A percentile compares a stretch with the other conserved stretches of the same genome.
Conservation (phyloP, 1,284 basidiomycete species). For the Leccinum griseonigrum region DNA sequence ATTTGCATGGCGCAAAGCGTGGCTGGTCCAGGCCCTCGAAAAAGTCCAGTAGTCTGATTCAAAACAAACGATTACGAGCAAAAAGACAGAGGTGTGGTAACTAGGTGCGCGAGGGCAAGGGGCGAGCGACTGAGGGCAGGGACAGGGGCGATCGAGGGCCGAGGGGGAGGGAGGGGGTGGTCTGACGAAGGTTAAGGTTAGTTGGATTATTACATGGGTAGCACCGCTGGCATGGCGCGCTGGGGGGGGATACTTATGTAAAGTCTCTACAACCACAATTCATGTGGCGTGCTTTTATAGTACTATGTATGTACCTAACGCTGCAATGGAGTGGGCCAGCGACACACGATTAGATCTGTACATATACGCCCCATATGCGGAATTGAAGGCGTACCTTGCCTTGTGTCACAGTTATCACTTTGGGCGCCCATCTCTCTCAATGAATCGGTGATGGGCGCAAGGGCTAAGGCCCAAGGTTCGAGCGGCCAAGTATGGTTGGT, state of each 20-base stretch:
- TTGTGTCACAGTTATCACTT: too few relatives aligned
- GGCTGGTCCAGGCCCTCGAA: not conserved
- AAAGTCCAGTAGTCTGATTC: too few relatives aligned
- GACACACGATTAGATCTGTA: not conserved
- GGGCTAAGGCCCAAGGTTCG: not conserved
- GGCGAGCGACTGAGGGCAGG: not conserved
- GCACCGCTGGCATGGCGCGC: not conserved
- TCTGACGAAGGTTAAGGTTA: not conserved
- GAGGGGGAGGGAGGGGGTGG: not conserved
- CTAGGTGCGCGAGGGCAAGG: not conserved
- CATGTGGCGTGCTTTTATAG: not conserved
- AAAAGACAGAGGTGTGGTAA: not conserved
- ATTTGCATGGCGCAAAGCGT: not conserved
- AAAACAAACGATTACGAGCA: not conserved
- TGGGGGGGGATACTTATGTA: not conserved
- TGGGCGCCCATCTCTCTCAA: too few relatives aligned
- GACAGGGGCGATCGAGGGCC: not conserved
- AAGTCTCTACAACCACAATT: not conserved
- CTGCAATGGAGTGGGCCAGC: not conserved
- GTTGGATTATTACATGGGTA: not conserved
- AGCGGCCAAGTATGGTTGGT: not conserved
- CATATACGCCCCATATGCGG: not conserved
- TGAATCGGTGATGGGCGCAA: not conserved
- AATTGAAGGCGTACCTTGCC: not conserved
- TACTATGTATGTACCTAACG: not conserved